Evolutionary conservation across 371 early-diverging fungal species (phyloP), one percentile per base, ranked within the genome.

Genomic region (Zychaea mexicana): DNA sequence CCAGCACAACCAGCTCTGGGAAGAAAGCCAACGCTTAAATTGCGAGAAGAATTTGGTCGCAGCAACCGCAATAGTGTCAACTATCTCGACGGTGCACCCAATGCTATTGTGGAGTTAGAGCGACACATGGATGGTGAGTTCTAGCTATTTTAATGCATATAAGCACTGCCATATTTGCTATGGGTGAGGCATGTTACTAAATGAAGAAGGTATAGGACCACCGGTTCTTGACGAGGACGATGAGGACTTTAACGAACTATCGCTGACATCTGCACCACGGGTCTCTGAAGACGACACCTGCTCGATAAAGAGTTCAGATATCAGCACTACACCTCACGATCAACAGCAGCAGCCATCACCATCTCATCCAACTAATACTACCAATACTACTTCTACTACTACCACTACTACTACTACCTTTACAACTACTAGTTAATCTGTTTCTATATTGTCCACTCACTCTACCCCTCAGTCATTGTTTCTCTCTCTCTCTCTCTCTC

Each of bases 31-130:
- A 68, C 68, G 5, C 64, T 68, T 15, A 52, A 59, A 30, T n/a
- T 66, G 10, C 66, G 63, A 6, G 57, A 67, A n/a, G 64, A 72
- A 24, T 57, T 24, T 53, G 66, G 57, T 12, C 62, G 76, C 17
- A 75, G 62, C n/a, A 74, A 74, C 53, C 73, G 83, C 55, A 85
- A 85, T 24, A 81, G 80, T 60, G 64, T 77, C 2, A 70, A 73
- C 55, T 85, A 81, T 47, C 59, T 71, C 47, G 74, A 79, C 26
- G 70, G 68, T 53, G 81, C 81, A 6, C 83, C 85, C 4, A 71
- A 74, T 21, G 69, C 65, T n/a, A 73, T 81, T 15, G 79, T 81
- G 3, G 73, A 68, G 2, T 54, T 82, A 22, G 83, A 85, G 60
- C 61, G 69, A 17, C 47, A 59, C 36, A 69, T 79, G 64, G 76